These are phyloP conservation scores for Obelidium mucronatum DNA, from an alignment of 192 early-diverging fungal species.

Conservation along the genomic window DNA sequence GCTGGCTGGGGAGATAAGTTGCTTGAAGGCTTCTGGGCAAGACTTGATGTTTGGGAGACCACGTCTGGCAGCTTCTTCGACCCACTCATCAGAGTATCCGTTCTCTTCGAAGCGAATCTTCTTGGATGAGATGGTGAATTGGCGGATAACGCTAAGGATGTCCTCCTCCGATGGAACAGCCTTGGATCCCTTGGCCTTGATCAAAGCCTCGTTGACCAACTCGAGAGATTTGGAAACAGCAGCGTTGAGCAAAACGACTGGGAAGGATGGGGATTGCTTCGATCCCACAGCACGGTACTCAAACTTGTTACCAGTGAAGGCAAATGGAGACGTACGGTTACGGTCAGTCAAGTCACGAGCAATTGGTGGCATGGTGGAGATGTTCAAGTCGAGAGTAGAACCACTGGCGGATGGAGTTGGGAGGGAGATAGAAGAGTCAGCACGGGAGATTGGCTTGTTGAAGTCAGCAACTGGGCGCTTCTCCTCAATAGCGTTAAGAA, in stretches of 20 bases:
- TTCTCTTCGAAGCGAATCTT: constrained; percentile 96
- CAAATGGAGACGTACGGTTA: constrained; percentile 99
- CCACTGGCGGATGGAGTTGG: constrained; percentile 73
- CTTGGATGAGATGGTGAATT: constrained; percentile 83
- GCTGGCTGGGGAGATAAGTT: constrained; percentile 76
- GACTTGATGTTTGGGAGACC: constrained; percentile 95
- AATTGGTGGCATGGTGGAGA: constrained; percentile 88
- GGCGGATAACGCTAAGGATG: constrained; percentile 85
- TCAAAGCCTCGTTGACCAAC: constrained; percentile 75
- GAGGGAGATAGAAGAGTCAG: constrained; percentile 77
- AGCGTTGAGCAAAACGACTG: constrained; percentile 90
- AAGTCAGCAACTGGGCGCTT: constrained; percentile 84
- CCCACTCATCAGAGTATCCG: constrained; percentile 96
- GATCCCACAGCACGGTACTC: constrained; percentile 98
- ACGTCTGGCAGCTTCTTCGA: constrained; percentile 89
- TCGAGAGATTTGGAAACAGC: constrained; percentile 85
- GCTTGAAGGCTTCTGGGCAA: constrained; percentile 87
- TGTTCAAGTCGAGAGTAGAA: constrained; percentile 94
- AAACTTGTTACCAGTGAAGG: constrained; percentile 99
- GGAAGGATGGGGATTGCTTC: constrained; percentile 97
- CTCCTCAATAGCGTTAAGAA: constrained; percentile 92
- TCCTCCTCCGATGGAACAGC: constrained; percentile 81
- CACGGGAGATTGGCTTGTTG: constrained; percentile 79
- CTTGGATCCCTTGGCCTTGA: constrained; percentile 84
- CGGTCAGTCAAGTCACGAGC: constrained; percentile 98